Base-by-base conservation (phyloP, 352 stramenopile genomes). In the Phytophthora parvispora region DNA sequence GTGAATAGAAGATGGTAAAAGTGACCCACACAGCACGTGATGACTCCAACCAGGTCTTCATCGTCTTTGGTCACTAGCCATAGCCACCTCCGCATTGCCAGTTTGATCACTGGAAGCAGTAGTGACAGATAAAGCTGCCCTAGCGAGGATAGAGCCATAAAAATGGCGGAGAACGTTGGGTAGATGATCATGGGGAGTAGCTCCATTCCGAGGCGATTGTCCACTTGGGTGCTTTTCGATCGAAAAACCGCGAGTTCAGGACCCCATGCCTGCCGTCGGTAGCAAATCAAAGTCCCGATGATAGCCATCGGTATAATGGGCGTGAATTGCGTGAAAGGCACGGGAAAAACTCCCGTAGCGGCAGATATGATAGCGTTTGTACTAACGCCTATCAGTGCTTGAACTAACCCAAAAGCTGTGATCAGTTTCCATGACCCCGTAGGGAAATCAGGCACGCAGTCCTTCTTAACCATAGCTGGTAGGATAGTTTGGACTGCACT, bases 1-100 rank as follows among this genome's bases (percentile, higher is more conserved):
- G 63, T 69, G 54, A 81, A 84, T 3, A 81, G 57, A 8, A 72
- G 54, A 53, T 84, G 77, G 61, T 80, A 79, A 3, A 77, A 28
- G n/a, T 81, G 73, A 1, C 61, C 42, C 6, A 61, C 67, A 1
- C 62, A 60, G 25, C 38, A 52, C 34, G 40, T 68, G 22, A 52
- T 53, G 50, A 67, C 69, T 4, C 45, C 47, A 1, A 66, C 67
- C 2, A 76, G 31, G 48, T 82, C 74, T 24, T 65, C 57, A 12
- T 76, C 48, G 1, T 50, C n/a, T 15, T 55, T 67, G 3, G 60
- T 28, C 1, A 75, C 57, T 8, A 64, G 47, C 22, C 59, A 67
- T 16, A 73, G 52, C 34, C 60, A 56, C 15, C 53, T 63, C 10
- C 45, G 25, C 16, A 80, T 64, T 13, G 40, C 48, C 18, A 43